Evolutionary conservation across 2,329 filamentous ascomycete species (phyloP).

Genomic region (Neoascochyta sp.): DNA sequence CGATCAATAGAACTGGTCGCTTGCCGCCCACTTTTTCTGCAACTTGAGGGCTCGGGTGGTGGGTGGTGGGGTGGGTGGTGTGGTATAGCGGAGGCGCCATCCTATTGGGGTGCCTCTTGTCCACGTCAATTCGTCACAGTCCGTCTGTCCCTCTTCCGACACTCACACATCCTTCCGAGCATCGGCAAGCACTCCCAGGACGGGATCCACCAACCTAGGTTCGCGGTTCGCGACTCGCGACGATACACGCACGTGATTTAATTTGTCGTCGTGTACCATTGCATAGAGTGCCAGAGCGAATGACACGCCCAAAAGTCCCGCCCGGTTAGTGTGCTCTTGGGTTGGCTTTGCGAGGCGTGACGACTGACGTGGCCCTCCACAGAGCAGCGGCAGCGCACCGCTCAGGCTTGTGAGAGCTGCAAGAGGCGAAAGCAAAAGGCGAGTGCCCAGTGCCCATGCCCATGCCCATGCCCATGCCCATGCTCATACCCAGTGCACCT

Average conservation of each 20-base stretch:
- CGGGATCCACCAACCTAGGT: too few species aligned
- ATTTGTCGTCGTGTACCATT: too few species aligned
- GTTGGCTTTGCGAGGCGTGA: constrained; percentile 4
- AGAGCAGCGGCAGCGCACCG: constrained; percentile 61
- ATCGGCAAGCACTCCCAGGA: constrained; percentile 20
- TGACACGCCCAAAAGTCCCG: constrained; percentile 37
- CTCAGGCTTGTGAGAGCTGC: constrained; percentile 62
- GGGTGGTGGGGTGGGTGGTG: too few species aligned
- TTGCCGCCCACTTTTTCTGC: too few species aligned
- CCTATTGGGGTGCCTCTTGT: too few species aligned
- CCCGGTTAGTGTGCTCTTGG: constrained; percentile 22
- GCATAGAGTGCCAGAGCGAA: constrained; percentile 11
- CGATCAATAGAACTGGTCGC: too few species aligned
- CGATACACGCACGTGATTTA: constrained; percentile 25
- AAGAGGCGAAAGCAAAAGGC: constrained; percentile 67
- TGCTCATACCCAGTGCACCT: too few species aligned
- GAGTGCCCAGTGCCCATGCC: constrained; percentile 27
- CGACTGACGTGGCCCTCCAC: constrained; percentile 50
- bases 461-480: too few species aligned
- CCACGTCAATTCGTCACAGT: constrained; percentile 10
- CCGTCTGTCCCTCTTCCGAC: constrained; percentile 33
- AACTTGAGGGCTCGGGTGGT: too few species aligned
- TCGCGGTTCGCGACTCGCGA: too few species aligned
- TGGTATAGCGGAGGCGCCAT: too few species aligned
- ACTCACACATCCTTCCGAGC: constrained; percentile 26